Evolutionary conservation across 2,329 filamentous ascomycete genomes (phyloP), one percentile per base, ranked within the genome.

Genomic region (Fusarium proliferatum): DNA sequence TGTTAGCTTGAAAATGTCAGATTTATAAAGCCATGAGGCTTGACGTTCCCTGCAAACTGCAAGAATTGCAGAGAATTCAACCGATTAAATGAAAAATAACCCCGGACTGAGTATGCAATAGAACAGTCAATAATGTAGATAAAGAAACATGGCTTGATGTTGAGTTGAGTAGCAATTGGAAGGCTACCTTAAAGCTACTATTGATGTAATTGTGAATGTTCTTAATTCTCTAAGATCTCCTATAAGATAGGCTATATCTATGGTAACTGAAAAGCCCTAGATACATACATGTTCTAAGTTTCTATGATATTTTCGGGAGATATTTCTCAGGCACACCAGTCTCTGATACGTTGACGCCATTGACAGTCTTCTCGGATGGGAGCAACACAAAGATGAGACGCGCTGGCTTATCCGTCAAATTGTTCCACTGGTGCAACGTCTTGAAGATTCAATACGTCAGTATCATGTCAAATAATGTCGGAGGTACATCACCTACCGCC

Each of bases 231-330:
- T 3, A 33, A 33, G 10, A 33, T 33, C 12, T 33, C 30, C 11
- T 13, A 33, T 33, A 33, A 13, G 30, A 33, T 33, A 5, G 30
- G 5, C 11, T 33, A 33, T 1, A 4, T 33, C 28, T n/a, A 7
- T 23, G 17, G 4, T 9, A 49, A 6, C 6, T 8, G 8, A 0
- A 1, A 6, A 16, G 0, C 15, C 8, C 4, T 3, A 33, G 15
- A 4, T 17, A 23, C 1, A 6, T 49, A 15, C 21, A 33, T n/a
- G 15, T 15, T 12, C 6, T 23, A 23, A 23, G 8, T 41, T 7
- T 6, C n/a, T 23, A 51, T 51, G 21, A 23, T 3, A 19, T 13
- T 2, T 21, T 41, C 2, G 57, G 57, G 4, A 60, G 57, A 52
- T 60, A 60, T 17, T 41, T 42, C n/a, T 60, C 57, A 10, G 57